Evolutionary conservation across 179 eudicot species (phyloP).

Genomic region (Silene vulgaris): DNA sequence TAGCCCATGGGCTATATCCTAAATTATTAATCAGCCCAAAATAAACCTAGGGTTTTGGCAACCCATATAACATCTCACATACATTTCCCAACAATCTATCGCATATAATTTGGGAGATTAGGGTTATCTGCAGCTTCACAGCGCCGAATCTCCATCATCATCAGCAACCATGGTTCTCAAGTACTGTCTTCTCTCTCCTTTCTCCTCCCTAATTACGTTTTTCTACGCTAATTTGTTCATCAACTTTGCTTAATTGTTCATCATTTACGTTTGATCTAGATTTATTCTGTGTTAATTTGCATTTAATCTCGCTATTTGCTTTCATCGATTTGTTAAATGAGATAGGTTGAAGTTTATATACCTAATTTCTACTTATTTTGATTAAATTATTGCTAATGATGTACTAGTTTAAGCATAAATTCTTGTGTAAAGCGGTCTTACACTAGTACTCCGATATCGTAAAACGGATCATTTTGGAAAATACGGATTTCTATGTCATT

Average conservation of each 20-base stretch:
- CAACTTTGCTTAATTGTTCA: not conserved
- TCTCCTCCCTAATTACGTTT: too few species aligned
- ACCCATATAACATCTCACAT: not conserved
- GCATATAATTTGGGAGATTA: slow-evolving; percentile 4
- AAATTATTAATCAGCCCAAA: not conserved
- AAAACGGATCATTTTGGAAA: too few species aligned
- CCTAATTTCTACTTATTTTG: not conserved
- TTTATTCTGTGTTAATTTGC: not conserved
- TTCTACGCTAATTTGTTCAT: not conserved
- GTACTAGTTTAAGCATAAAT: too few species aligned
- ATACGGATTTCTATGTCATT: too few species aligned
- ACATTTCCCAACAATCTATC: not conserved
- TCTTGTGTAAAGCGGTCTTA: too few species aligned
- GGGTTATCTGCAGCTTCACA: slow-evolving; percentile 18
- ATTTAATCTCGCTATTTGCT: not conserved
- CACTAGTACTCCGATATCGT: too few species aligned
- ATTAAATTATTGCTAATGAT: too few species aligned
- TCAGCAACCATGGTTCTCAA: slow-evolving; percentile 35
- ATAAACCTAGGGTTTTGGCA: slow-evolving; percentile 20
- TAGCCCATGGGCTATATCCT: not conserved
- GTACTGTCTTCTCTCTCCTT: slow-evolving; percentile 6
- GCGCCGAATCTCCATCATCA: slow-evolving; percentile 21
- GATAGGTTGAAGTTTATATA: not conserved
- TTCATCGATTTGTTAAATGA: not conserved
- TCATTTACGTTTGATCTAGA: not conserved